Evolutionary conservation across 2,329 filamentous ascomycete genomes (phyloP).

Genomic region (Parafenestella ontariensis): DNA sequence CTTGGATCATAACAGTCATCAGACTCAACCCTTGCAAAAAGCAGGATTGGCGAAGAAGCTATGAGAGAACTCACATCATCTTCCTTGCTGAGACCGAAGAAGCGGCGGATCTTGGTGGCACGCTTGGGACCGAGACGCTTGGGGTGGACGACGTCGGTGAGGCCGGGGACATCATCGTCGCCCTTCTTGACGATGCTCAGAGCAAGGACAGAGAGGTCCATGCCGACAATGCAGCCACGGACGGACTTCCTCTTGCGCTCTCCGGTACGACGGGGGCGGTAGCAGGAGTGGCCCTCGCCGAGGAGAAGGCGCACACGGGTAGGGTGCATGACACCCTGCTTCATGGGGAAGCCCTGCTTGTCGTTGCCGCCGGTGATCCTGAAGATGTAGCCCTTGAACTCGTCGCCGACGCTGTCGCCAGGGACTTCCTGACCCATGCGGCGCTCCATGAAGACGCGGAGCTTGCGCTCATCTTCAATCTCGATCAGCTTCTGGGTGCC

Average conservation of each 20-base stretch:
- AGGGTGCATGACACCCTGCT: conserved; percentile 99
- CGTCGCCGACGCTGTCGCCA: conserved; percentile 94
- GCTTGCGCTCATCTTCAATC: conserved; percentile 98
- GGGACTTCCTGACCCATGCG: conserved; percentile 93
- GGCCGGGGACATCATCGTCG: conserved; percentile 88
- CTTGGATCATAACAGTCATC: conserved; percentile 41
- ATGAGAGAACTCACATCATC: conserved; percentile 90
- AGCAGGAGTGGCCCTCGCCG: conserved; percentile 97
- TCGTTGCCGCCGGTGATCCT: conserved; percentile 99
- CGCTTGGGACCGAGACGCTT: conserved; percentile 99
- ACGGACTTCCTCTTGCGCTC: conserved; percentile 99
- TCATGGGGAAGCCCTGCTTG: conserved; percentile 99
- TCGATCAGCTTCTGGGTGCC: conserved; percentile 99
- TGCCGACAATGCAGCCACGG: conserved; percentile 97
- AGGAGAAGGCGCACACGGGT: conserved; percentile 98
- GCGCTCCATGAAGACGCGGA: conserved; percentile 98
- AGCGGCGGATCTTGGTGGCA: conserved; percentile 99
- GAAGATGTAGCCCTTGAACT: conserved; percentile 99
- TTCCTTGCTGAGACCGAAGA: conserved; percentile 99
- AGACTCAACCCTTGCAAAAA: conserved; percentile 55
- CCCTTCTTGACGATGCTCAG: conserved; percentile 98
- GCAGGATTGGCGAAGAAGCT: conserved; percentile 70
- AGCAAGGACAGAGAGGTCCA: conserved; percentile 93
- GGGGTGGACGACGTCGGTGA: conserved; percentile 97
- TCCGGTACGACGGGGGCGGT: conserved; percentile 95